Conservation (phyloP, 2,329 filamentous ascomycete species). For the Exophiala aquamarina region DNA sequence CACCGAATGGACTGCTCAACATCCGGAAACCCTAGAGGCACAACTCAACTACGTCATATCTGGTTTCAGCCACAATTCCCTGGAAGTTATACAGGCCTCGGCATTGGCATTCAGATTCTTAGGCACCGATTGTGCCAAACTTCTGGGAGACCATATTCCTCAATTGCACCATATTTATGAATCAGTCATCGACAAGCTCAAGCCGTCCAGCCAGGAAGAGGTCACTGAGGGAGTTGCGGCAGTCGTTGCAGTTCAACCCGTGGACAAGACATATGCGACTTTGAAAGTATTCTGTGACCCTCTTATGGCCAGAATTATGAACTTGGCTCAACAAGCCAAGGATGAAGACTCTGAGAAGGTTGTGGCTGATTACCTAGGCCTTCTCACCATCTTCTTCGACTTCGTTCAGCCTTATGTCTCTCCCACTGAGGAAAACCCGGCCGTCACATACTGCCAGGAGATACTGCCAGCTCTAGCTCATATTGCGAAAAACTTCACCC, state of each 20-base stretch:
- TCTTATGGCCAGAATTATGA: constrained; percentile 79
- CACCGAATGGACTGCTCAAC: constrained; percentile 94
- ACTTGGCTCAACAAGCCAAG: constrained; percentile 79
- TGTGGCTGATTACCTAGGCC: constrained; percentile 85
- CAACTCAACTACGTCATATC: constrained; percentile 96
- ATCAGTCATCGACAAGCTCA: constrained; percentile 81
- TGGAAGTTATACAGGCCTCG: constrained; percentile 86
- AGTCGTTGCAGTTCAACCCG: constrained; percentile 83
- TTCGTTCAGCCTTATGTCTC: constrained; percentile 72
- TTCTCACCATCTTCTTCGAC: constrained; percentile 89
- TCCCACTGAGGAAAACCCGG: constrained; percentile 74
- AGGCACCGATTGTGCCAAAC: constrained; percentile 87
- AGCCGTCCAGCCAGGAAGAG: constrained; percentile 86
- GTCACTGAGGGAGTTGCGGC: constrained; percentile 93
- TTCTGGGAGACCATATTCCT: constrained; percentile 77
- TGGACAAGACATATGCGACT: constrained; percentile 75
- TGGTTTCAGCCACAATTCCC: constrained; percentile 83
- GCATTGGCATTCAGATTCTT: constrained; percentile 96
- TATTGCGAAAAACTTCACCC: constrained; percentile 82
- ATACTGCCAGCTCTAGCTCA: constrained; percentile 85
- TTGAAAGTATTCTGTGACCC: constrained; percentile 94
- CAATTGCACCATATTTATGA: constrained; percentile 93
- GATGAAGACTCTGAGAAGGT: constrained; percentile 81
- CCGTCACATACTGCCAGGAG: constrained; percentile 94
- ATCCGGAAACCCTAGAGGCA: constrained; percentile 85